These are phyloP conservation scores for Xylariaceae sp. DNA, from an alignment of 2,329 filamentous ascomycete species.

Conservation along the genomic window DNA sequence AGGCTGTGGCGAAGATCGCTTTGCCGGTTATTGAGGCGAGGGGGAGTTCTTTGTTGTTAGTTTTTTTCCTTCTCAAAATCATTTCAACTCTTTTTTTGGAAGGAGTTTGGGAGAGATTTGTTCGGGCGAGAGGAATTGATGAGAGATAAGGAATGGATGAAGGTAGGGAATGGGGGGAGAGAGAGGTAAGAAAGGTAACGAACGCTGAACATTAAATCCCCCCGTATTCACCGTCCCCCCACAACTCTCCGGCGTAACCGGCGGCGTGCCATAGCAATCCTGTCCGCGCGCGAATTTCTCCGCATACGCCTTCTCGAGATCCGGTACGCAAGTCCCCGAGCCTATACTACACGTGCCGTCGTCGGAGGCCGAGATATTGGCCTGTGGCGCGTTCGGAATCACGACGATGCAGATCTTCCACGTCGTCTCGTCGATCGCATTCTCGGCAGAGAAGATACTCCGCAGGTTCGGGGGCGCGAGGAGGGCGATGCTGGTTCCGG, in stretches of 20 bases:
- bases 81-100: slow-evolving; percentile 10
- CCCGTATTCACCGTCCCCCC: slow-evolving; percentile 17
- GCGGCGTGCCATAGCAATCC: slow-evolving; percentile 27
- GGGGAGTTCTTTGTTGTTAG: slow-evolving; percentile 13
- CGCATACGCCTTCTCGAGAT: slow-evolving; percentile 27
- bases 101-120: too few species aligned
- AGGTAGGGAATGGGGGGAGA: too few species aligned
- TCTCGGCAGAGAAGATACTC: slow-evolving; percentile 13
- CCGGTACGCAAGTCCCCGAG: slow-evolving; percentile 24
- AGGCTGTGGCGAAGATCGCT: slow-evolving; percentile 28
- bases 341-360: slow-evolving; percentile 21
- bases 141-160: too few species aligned
- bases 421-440: slow-evolving; percentile 24
- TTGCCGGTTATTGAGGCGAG: slow-evolving; percentile 23
- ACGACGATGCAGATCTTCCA: slow-evolving; percentile 30
- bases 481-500: slow-evolving; percentile 28
- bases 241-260: slow-evolving; percentile 26
- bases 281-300: slow-evolving; percentile 23
- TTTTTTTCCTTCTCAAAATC: too few species aligned
- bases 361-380: slow-evolving; percentile 14
- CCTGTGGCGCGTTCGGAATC: slow-evolving; percentile 21
- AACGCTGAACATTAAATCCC: slow-evolving; percentile 25
- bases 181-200: slow-evolving; percentile 6
- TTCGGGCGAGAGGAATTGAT: too few species aligned
- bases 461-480: slow-evolving; percentile 19